These are phyloP conservation scores for Kwoniella pini DNA, from an alignment of 768 basidiomycete genomes.

Conservation along the genomic window DNA sequence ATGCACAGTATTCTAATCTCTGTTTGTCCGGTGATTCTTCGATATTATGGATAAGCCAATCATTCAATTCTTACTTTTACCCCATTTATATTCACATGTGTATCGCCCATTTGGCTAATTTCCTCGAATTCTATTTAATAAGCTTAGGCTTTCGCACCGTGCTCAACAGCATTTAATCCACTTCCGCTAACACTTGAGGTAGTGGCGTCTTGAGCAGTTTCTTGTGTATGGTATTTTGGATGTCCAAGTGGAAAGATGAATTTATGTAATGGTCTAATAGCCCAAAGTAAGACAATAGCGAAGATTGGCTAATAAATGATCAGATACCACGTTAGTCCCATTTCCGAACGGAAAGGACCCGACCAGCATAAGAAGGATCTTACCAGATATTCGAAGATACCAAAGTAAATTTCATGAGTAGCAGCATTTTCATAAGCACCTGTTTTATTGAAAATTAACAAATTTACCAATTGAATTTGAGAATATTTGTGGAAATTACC, in stretches of 20 bases:
- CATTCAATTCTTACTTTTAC: too few relatives aligned
- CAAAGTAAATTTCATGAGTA: slow-evolving; percentile 35
- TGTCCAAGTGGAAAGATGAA: slow-evolving; percentile 45
- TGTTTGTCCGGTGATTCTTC: too few relatives aligned
- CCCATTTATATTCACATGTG: too few relatives aligned
- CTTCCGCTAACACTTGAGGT: neutral
- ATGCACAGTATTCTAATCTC: too few relatives aligned
- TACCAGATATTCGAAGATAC: slow-evolving; percentile 33
- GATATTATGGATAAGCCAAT: too few relatives aligned
- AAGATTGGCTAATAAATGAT: slow-evolving; percentile 31
- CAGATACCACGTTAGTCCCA: neutral
- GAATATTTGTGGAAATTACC: slow-evolving; percentile 18
- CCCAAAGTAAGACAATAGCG: slow-evolving; percentile 36
- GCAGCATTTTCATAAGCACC: slow-evolving; percentile 30
- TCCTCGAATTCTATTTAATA: too few relatives aligned
- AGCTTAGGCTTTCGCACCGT: neutral
- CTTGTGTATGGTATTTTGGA: slow-evolving; percentile 7
- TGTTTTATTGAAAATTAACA: neutral
- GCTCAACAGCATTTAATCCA: neutral
- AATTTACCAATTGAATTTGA: neutral
- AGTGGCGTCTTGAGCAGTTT: neutral
- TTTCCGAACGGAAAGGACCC: neutral
- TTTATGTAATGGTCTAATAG: slow-evolving; percentile 30
- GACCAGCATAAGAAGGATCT: slow-evolving; percentile 2
- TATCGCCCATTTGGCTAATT: too few relatives aligned